Percentiles rank a stretch among this genome's conserved stretches.
Conservation (phyloP, 306 rosid genomes). For the Corylus americana region DNA sequence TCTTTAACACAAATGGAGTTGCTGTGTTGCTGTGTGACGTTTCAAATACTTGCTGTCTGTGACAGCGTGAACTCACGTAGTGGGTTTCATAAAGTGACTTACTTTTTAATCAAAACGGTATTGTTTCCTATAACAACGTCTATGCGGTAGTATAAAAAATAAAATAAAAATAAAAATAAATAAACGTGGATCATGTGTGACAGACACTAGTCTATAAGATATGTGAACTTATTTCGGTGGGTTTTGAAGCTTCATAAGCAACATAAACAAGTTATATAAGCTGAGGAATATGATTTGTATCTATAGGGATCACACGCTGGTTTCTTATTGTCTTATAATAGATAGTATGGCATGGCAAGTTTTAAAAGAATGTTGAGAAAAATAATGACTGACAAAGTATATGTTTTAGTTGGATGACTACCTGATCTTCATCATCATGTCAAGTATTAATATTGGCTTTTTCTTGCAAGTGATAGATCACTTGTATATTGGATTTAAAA, state of each 20-base stretch:
- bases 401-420: background rate
- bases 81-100: too few species aligned
- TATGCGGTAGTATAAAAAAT: too few species aligned
- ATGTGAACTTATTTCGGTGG: background rate
- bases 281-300: background rate
- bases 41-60: too few species aligned
- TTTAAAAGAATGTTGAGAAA: background rate
- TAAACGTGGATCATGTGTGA: background rate
- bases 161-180: background rate
- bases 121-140: too few species aligned
- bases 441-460: background rate
- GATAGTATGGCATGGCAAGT: background rate
- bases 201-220: background rate
- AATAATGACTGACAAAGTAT: background rate
- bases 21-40: too few species aligned
- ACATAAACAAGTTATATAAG: background rate
- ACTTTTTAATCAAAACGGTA: too few species aligned
- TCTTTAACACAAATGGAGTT: conserved; percentile 17
- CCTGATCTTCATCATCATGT: background rate
- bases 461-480: background rate
- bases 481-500: background rate
- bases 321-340: background rate
- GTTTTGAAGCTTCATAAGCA: background rate
- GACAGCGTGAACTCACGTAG: too few species aligned
- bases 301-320: background rate